Conservation (phyloP, 768 basidiomycete genomes). For the Pholiota microspora region DNA sequence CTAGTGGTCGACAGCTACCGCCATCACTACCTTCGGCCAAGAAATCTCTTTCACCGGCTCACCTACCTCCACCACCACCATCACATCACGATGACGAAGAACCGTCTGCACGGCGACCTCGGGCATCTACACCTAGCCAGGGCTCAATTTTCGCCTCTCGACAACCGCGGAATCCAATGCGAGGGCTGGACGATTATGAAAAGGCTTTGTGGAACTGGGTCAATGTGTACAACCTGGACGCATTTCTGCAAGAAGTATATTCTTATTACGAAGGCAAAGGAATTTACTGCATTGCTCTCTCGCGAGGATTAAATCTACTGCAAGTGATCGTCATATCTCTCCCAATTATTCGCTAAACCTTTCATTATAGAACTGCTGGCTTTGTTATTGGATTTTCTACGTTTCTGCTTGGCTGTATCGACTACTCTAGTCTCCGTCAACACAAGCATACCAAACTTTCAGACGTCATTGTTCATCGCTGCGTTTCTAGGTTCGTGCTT, state of each 20-base stretch:
- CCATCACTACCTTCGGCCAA: slow-evolving; percentile 24
- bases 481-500: slow-evolving; percentile 72
- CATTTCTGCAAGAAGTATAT: slow-evolving; percentile 94
- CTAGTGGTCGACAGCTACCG: slow-evolving; percentile 27
- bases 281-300: slow-evolving; percentile 90
- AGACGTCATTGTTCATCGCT: slow-evolving; percentile 79
- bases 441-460: slow-evolving; percentile 68
- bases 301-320: slow-evolving; percentile 92
- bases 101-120: slow-evolving; percentile 16
- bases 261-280: slow-evolving; percentile 97
- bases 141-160: slow-evolving; percentile 29
- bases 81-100: slow-evolving; percentile 43
- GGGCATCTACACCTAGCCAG: slow-evolving; percentile 20
- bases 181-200: slow-evolving; percentile 81
- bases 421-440: slow-evolving; percentile 78
- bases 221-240: slow-evolving; percentile 96
- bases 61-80: slow-evolving; percentile 54
- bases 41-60: slow-evolving; percentile 35
- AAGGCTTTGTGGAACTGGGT: slow-evolving; percentile 98
- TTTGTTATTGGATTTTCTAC: slow-evolving; percentile 99
- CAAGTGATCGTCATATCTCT: slow-evolving; percentile 43
- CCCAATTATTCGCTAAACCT: slow-evolving; percentile 6
- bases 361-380: slow-evolving; percentile 77
- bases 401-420: slow-evolving; percentile 92
- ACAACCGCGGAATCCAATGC: slow-evolving; percentile 45